Evolutionary conservation across 805 yeast genomes (phyloP), one percentile per base, ranked within the genome.

Genomic region (Candida berthetii): DNA sequence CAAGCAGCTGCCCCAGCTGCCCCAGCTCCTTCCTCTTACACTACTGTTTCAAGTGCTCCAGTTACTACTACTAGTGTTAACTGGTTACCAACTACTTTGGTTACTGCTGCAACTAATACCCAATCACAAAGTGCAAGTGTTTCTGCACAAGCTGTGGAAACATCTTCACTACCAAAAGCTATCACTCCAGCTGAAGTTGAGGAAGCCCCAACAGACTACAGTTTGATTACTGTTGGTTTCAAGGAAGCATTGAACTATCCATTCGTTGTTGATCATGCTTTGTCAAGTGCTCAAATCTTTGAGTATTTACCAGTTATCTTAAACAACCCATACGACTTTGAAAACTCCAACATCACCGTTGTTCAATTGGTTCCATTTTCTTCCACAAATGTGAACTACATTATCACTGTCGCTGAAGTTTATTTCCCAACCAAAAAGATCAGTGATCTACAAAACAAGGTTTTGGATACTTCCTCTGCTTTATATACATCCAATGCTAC

Each of bases 371-470:
- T 82, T 45, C 98, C 98, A 31, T 85, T 80, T 57, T 71, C 80
- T 15, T 74, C 86, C 2, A 42, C 67, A 1, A 64, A 62, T 13
- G 69, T 69, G 38, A 68, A 68, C 37, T 91, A 87, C 61, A 74
- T 88, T 45, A 86, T 86, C 42, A 85, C 97, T 0, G 85, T 90
- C 46, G 98, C 97, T 7, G 84, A 84, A 58, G 83, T 87, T 42
- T 88, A 85, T 58, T 83, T 88, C 66, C 96, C 96, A 18, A 58
- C 64, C 10, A 58, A 61, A 11, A 62, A 72, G 25, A 72, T 85
- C 15, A 51, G 59, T 1, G 57, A 65, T 0, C 68, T 91, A 47
- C 75, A 76, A 44, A 61, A 61, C 15, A 60, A 69, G 31, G 60
- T 91, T 35, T 62, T 67, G 39, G 64, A 79, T 43, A 48, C 69